A percentile compares a stretch with the other conserved stretches of the same genome.
Conservation (phyloP, 2,329 filamentous ascomycete species). For the Aspergillus texensis region DNA sequence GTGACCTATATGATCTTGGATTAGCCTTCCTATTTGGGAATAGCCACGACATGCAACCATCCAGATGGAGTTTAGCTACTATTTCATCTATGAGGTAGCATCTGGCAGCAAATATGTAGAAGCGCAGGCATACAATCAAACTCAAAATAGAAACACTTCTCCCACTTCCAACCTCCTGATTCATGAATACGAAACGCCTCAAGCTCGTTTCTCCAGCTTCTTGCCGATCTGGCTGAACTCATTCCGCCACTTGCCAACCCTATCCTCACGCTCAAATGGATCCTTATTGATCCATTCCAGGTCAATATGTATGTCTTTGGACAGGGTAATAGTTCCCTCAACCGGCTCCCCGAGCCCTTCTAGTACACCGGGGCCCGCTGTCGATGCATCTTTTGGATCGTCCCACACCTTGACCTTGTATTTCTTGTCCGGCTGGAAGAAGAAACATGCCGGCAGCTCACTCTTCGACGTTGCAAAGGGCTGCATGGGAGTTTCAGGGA, state of each 20-base stretch:
- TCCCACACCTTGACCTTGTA: constrained; percentile 36
- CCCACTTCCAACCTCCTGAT: too few relatives aligned
- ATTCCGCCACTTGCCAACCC: background rate
- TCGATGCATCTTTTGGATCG: constrained; percentile 20
- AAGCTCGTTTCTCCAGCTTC: background rate
- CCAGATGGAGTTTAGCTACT: too few relatives aligned
- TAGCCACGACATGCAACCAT: background rate
- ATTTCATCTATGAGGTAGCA: too few relatives aligned
- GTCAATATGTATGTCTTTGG: constrained; percentile 4
- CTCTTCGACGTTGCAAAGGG: constrained; percentile 35
- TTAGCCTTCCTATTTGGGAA: background rate
- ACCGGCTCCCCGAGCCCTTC: background rate
- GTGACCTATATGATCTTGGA: background rate
- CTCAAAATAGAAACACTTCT: too few relatives aligned
- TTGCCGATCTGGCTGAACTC: constrained; percentile 5
- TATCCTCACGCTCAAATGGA: constrained; percentile 1
- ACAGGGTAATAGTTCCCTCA: constrained; percentile 7
- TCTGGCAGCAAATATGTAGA: too few relatives aligned
- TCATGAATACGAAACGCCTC: too few relatives aligned
- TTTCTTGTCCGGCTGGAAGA: constrained; percentile 34
- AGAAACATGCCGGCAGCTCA: constrained; percentile 28
- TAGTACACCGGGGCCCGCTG: constrained; percentile 5
- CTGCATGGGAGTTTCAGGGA: constrained; percentile 44
- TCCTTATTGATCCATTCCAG: background rate
- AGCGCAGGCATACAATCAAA: too few relatives aligned